Percentiles rank a stretch among this genome's conserved stretches.
phyloP scores from a whole-genome alignment of 2,329 filamentous ascomycete genomes.

The Raffaelea albimanens region DNA sequence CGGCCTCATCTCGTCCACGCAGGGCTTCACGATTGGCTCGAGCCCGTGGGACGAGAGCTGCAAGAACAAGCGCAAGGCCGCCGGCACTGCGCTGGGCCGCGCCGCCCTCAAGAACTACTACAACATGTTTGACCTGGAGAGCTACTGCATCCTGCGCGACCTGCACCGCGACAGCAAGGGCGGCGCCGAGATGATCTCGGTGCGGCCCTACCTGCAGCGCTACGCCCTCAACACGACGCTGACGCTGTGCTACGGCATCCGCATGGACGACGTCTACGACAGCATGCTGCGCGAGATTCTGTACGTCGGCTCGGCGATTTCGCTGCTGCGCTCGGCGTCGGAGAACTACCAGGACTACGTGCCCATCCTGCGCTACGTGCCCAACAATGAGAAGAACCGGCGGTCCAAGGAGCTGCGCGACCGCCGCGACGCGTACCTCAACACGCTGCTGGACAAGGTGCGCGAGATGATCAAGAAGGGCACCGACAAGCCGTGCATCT shows the following conservation, averaged over 20 bases:
- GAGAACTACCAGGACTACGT: constrained; percentile 64
- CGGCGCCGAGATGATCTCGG: constrained; percentile 48
- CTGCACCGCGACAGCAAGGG: constrained; percentile 61
- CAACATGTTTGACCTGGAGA: background rate
- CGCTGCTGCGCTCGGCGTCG: constrained; percentile 58
- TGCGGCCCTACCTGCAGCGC: constrained; percentile 62
- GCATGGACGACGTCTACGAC: constrained; percentile 41
- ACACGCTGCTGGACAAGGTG: constrained; percentile 52
- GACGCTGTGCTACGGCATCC: constrained; percentile 70
- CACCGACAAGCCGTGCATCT: constrained; percentile 19
- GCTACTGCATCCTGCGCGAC: constrained; percentile 48
- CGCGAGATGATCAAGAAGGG: constrained; percentile 18
- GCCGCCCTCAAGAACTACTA: background rate
- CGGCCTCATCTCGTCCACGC: constrained; percentile 63
- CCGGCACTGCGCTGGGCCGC: constrained; percentile 55
- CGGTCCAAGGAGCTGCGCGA: constrained; percentile 44
- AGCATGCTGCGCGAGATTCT: constrained; percentile 66
- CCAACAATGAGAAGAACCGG: constrained; percentile 36
- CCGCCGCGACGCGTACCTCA: constrained; percentile 39
- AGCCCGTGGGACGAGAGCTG: constrained; percentile 77
- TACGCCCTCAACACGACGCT: constrained; percentile 70
- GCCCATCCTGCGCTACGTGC: constrained; percentile 50
- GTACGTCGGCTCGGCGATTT: constrained; percentile 64
- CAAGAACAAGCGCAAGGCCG: constrained; percentile 66
- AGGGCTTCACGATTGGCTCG: constrained; percentile 75